A percentile compares a stretch with the other conserved stretches of the same genome.
These are phyloP conservation scores for Pelargonium nanum DNA, from an alignment of 345 rosid species.

Conservation along the genomic window DNA sequence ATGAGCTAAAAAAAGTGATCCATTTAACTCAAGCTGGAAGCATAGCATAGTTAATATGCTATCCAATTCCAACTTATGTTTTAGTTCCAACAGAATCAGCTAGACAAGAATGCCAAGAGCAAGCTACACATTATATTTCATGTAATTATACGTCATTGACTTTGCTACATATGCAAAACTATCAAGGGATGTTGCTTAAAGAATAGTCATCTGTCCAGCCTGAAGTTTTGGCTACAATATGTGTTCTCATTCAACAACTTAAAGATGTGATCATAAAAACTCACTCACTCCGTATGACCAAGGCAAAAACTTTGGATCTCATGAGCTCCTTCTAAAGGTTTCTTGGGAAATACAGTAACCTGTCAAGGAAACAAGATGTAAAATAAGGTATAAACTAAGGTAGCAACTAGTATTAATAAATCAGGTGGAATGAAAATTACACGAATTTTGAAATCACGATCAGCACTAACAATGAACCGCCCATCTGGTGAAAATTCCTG, in stretches of 20 bases:
- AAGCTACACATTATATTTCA: too few species aligned
- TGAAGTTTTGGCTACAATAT: neutral
- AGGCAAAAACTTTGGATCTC: slow-evolving; percentile 93
- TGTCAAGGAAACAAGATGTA: slow-evolving; percentile 19
- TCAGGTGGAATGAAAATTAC: slow-evolving; percentile 29
- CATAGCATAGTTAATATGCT: too few species aligned
- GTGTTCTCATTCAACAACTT: neutral
- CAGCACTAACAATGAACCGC: slow-evolving; percentile 60
- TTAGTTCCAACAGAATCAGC: too few species aligned
- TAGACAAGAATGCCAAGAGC: too few species aligned
- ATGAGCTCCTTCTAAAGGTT: slow-evolving; percentile 81
- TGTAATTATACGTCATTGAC: neutral
- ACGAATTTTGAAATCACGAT: slow-evolving; percentile 86
- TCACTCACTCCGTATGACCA: slow-evolving; percentile 93
- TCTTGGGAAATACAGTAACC: slow-evolving; percentile 78
- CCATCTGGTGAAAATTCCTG: slow-evolving; percentile 93
- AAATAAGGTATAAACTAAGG: slow-evolving; percentile 9
- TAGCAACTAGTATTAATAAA: slow-evolving; percentile 5
- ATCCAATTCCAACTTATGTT: neutral
- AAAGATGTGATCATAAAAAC: slow-evolving; percentile 14
- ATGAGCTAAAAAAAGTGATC: neutral
- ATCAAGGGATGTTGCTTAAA: neutral
- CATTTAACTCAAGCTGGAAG: neutral
- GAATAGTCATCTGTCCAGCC: too few species aligned
- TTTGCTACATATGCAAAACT: neutral